Evolutionary conservation across 345 rosid species (phyloP), one percentile per base, ranked within the genome.

Genomic region (Citrus reticulata): DNA sequence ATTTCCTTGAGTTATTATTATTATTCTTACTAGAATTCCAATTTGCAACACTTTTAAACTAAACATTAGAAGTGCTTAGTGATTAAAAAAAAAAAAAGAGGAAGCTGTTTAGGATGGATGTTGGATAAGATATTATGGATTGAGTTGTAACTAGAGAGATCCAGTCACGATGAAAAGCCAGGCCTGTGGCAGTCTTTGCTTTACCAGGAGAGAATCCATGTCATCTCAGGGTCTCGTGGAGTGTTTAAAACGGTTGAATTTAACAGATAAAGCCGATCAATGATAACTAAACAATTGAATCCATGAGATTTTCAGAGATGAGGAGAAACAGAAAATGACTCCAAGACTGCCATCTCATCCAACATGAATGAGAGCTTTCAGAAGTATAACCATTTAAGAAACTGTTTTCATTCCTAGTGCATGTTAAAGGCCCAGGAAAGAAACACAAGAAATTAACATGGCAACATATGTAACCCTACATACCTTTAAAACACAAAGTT

Each of bases 401-500:
- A 22, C 14, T 20, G 39, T 57, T 20, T 29, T 77, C 65, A 16
- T 59, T 30, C 42, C 30, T 6, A 60, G 14, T 0, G 14, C 22
- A 32, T 34, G 20, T 62, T 63, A 17, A 70, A 55, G 29, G 32
- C n/a, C 60, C 51, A 62, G 29, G 30, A 49, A 58, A 79, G 57
- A 59, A 73, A 68, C 39, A 9, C 67, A 29, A 6, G 49, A 59
- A 39, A 54, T 70, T 65, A 19, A 67, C 32, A 32, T 64, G 59
- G 11, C 9, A 75, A 65, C 20, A 54, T 58, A 69, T 54, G 32
- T 68, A 46, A 65, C 70, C 14, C 22, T 30, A n/a, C 84, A 73
- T 87, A 93, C 97, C 98, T 95, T 84, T 74, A 95, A 88, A 79
- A 95, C 88, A 87, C 98, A 95, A 79, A 95, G 88, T 81, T 93